phyloP scores from a whole-genome alignment of 352 stramenopile genomes.

The Bremia lactucae region DNA sequence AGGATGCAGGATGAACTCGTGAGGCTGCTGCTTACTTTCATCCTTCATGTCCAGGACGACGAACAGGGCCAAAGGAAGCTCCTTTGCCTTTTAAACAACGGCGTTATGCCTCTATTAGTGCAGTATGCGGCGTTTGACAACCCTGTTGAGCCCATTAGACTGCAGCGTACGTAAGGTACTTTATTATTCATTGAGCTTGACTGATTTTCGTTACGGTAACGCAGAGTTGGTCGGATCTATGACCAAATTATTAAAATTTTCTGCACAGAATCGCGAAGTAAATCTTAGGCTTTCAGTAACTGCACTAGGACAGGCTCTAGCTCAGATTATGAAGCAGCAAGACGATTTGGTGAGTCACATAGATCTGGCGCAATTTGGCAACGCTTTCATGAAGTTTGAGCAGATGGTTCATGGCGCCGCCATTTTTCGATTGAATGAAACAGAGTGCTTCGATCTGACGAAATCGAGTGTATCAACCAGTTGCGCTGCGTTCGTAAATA shows the following conservation, averaged over 20 bases:
- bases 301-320: conserved; percentile 26
- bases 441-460: conserved; percentile 9
- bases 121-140: too few species aligned
- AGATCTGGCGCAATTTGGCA: conserved; percentile 36
- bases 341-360: conserved; percentile 28
- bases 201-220: too few species aligned
- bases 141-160: too few species aligned
- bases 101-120: too few species aligned
- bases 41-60: too few species aligned
- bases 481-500: conserved; percentile 24
- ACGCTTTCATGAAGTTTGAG: conserved; percentile 24
- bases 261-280: conserved; percentile 6
- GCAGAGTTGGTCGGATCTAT: too few species aligned
- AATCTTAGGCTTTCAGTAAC: conserved; percentile 25
- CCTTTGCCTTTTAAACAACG: too few species aligned
- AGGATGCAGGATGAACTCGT: too few species aligned
- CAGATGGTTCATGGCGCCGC: conserved; percentile 8
- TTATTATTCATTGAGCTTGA: too few species aligned
- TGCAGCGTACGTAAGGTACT: too few species aligned
- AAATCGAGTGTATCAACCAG: conserved; percentile 7
- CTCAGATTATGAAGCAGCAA: conserved; percentile 22
- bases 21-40: too few species aligned
- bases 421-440: conserved; percentile 6
- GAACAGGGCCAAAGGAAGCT: too few species aligned
- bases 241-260: conserved; percentile 19